Evolutionary conservation across 2,329 filamentous ascomycete species (phyloP).

Genomic region (Apiospora saccharicola): DNA sequence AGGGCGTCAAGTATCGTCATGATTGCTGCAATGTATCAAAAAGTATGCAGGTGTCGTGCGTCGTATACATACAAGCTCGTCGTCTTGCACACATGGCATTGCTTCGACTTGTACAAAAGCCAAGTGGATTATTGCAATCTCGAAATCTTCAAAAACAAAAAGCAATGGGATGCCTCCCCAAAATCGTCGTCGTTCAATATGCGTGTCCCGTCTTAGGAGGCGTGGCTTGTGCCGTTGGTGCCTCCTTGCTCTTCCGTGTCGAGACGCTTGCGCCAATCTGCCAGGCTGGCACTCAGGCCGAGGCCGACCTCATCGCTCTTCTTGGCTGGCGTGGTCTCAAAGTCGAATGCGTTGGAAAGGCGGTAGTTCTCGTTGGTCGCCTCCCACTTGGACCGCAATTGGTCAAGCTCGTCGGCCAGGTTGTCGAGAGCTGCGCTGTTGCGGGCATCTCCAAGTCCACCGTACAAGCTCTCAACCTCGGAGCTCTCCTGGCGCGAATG

Average conservation of each 20-base stretch:
- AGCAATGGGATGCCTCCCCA: background rate
- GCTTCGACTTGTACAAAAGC: constrained; percentile 19
- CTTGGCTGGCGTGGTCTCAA: constrained; percentile 62
- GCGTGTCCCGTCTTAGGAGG: constrained; percentile 4
- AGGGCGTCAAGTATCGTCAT: constrained; percentile 19
- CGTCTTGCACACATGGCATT: constrained; percentile 16
- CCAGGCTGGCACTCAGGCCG: constrained; percentile 74
- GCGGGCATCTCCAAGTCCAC: constrained; percentile 60
- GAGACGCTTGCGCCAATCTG: constrained; percentile 81
- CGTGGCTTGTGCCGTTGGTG: constrained; percentile 12
- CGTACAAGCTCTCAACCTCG: constrained; percentile 70
- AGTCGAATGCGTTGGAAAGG: constrained; percentile 87
- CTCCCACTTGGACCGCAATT: constrained; percentile 91
- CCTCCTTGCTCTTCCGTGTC: constrained; percentile 60
- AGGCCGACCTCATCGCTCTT: constrained; percentile 55
- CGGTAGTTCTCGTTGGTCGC: constrained; percentile 95
- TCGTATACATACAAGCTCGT: constrained; percentile 21
- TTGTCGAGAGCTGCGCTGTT: constrained; percentile 82
- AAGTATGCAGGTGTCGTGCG: constrained; percentile 15
- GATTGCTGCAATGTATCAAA: constrained; percentile 21
- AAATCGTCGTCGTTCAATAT: constrained; percentile 3
- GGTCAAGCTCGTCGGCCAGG: constrained; percentile 90
- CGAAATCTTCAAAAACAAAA: constrained; percentile 1
- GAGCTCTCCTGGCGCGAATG: constrained; percentile 63
- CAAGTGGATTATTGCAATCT: constrained; percentile 16